Percentiles rank a stretch among this genome's conserved stretches.
These are phyloP conservation scores for Abrus precatorius DNA, from an alignment of 306 rosid species.

Conservation along the genomic window DNA sequence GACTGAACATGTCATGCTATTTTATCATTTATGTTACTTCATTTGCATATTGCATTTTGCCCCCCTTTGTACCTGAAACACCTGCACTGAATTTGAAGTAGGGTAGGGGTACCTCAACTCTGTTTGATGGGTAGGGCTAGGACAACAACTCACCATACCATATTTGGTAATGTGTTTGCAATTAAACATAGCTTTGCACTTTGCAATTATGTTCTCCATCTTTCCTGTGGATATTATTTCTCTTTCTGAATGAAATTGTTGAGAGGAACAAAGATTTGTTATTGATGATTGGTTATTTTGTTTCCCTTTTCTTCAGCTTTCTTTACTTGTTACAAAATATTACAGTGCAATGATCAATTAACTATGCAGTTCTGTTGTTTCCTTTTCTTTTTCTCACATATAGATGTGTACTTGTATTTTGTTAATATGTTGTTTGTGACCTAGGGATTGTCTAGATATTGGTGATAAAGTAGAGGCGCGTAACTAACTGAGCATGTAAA, in stretches of 20 bases:
- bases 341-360: background rate
- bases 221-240: background rate
- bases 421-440: background rate
- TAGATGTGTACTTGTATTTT: background rate
- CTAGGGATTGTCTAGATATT: constrained; percentile 3
- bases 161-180: background rate
- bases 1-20: background rate
- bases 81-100: constrained; percentile 21
- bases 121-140: background rate
- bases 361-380: constrained; percentile 1
- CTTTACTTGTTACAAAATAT: background rate
- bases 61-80: constrained; percentile 20
- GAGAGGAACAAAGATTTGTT: constrained; percentile 16
- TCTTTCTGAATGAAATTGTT: constrained; percentile 24
- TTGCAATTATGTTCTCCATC: constrained; percentile 17
- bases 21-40: background rate
- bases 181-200: background rate
- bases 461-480: constrained; percentile 17
- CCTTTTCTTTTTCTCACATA: constrained; percentile 1
- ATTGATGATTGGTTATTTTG: background rate
- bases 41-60: background rate
- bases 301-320: background rate
- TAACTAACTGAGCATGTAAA: constrained; percentile 36
- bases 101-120: background rate
- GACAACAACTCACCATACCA: constrained; percentile 12